Evolutionary conservation across 805 yeast species (phyloP).

Genomic region (Candida takata): DNA sequence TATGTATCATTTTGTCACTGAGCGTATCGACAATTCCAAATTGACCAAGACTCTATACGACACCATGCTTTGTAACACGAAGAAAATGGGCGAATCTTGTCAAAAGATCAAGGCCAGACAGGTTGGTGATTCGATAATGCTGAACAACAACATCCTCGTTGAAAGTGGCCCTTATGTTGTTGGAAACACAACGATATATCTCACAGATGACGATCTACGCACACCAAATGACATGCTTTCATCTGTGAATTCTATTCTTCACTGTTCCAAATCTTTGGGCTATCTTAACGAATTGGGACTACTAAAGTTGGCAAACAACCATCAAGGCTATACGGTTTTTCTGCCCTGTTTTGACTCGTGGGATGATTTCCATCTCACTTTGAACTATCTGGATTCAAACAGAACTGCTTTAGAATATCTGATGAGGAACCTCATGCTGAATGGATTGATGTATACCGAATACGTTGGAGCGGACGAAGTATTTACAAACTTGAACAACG

Average conservation of each 20-base stretch:
- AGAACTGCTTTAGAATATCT: conserved; percentile 42
- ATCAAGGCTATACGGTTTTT: conserved; percentile 64
- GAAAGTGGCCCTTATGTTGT: conserved; percentile 37
- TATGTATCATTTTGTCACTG: conserved; percentile 60
- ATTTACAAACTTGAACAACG: conserved; percentile 27
- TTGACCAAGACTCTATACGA: conserved; percentile 30
- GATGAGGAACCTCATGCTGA: conserved; percentile 51
- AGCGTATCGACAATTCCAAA: conserved; percentile 29
- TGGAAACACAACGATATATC: conserved; percentile 62
- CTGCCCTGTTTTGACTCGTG: conserved; percentile 76
- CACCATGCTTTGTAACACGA: conserved; percentile 48
- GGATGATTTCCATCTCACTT: conserved; percentile 53
- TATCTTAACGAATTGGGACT: conserved; percentile 48
- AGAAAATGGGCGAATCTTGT: conserved; percentile 56
- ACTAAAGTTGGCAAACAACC: conserved; percentile 44
- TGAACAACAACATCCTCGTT: conserved; percentile 55
- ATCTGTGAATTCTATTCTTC: conserved; percentile 55
- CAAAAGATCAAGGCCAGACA: conserved; percentile 46
- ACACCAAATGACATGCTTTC: conserved; percentile 60
- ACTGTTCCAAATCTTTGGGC: conserved; percentile 59
- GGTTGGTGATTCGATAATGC: conserved; percentile 25
- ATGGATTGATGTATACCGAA: conserved; percentile 64
- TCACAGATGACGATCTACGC: conserved; percentile 51
- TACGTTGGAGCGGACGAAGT: conserved; percentile 27
- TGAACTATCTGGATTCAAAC: conserved; percentile 51